Evolutionary conservation across 2,329 filamentous ascomycete species (phyloP), one percentile per base, ranked within the genome.

Genomic region (Colletotrichum godetiae): DNA sequence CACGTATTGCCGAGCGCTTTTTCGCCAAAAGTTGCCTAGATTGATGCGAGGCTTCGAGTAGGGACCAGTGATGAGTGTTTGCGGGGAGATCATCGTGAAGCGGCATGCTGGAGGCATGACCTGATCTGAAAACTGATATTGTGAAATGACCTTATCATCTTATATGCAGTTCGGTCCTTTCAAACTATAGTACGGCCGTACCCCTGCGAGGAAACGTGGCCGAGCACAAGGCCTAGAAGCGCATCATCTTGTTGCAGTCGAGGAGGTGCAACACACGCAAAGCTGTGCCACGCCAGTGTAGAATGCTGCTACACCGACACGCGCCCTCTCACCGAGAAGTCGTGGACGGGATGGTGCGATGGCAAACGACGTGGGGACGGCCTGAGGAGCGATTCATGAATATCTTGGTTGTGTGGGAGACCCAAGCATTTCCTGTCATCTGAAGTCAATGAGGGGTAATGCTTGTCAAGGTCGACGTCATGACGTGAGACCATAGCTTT

Each of bases 211-310:
- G 24, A 37, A 22, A 58, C 53, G 52, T 53, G n/a, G 12, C 22
- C 35, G 19, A 29, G 11, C 59, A 52, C 29, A 33, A 24, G 19
- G 27, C 53, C 27, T 11, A 29, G 22, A 27, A 27, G 33, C 42
- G 68, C 63, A 63, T 56, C 57, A 67, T 71, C 68, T 71, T 46
- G 63, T 68, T 67, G 68, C 62, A 60, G 42, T 57, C 55, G 27
- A 59, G 55, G 11, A 63, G 55, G 24, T 71, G 63, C 65, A 52
- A 71, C 42, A 27, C 37, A 42, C 5, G 5, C n/a, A 22, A 22
- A 42, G 46, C n/a, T 57, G 56, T 71, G 46, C 31, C 10, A 68
- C 68, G 15, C 29, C 68, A 56, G 68, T 56, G 19, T 11, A 61
- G 29, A 46, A 27, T 15, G 31, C 24, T 19, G 27, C 63, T 60